Percentiles rank a stretch among this genome's conserved stretches.
Conservation (phyloP, 306 rosid species). For the Benincasa hispida region DNA sequence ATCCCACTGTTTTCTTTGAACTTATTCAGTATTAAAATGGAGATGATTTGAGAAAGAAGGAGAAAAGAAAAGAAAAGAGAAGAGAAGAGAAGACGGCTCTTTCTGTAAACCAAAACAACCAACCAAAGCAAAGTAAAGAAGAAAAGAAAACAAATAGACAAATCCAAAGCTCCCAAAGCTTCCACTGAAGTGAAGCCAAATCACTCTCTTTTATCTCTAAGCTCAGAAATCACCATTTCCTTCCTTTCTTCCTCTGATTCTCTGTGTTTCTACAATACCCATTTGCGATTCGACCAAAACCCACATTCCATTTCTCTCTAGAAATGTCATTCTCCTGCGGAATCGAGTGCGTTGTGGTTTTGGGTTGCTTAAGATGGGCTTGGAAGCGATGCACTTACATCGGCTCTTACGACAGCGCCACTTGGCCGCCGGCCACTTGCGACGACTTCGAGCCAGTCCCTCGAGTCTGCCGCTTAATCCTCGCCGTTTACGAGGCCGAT, state of each 20-base stretch:
- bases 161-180: background rate
- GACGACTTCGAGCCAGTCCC: slow-evolving; percentile 66
- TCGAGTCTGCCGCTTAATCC: slow-evolving; percentile 64
- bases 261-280: background rate
- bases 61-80: background rate
- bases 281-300: background rate
- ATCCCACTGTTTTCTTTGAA: too few species aligned
- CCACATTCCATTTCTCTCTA: background rate
- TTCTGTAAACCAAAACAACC: background rate
- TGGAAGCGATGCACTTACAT: slow-evolving; percentile 92
- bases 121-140: background rate
- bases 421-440: slow-evolving; percentile 57
- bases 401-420: slow-evolving; percentile 72
- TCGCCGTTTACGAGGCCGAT: slow-evolving; percentile 76
- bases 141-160: too few species aligned
- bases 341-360: slow-evolving; percentile 48
- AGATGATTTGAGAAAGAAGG: background rate
- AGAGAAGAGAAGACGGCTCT: background rate
- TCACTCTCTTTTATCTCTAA: background rate
- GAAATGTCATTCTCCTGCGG: slow-evolving; percentile 68
- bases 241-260: background rate
- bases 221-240: background rate
- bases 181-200: background rate
- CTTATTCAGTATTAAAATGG: background rate
- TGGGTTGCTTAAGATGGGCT: slow-evolving; percentile 78